Evolutionary conservation across 371 early-diverging fungal species (phyloP), one percentile per base, ranked within the genome.

Genomic region (Syncephalastrum sp.): DNA sequence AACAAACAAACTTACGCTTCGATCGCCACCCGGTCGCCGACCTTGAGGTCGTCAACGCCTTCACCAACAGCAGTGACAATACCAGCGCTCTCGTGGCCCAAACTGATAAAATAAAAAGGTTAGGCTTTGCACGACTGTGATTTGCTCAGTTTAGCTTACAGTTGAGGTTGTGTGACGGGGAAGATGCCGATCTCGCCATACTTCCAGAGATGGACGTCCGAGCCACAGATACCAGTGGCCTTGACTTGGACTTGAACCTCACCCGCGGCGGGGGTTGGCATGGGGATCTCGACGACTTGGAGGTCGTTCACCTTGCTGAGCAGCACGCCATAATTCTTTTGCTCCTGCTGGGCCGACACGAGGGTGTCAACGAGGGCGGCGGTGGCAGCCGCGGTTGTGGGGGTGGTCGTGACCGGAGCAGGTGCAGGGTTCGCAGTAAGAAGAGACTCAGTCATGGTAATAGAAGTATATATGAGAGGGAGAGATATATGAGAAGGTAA

Each of bases 71-170:
- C 62, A 41, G 70, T 67, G 13, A 80, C 70, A 23, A 75, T 48
- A 17, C 80, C 81, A 47, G 78, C 69, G 51, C 70, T 70, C 57
- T 80, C 81, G 50, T 77, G 77, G 2, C 81, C 81, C 69, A 77
- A 64, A 33, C 38, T 13, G 19, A 4, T 24, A 21, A 48, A 14
- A 4, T 5, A 17, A 17, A 13, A 0, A 5, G n/a, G 7, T 48
- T 15, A 48, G 48, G 19, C 5, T 7, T 24, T 27, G 25, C 69
- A 50, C 68, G 68, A 47, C 66, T 33, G 7, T 21, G 21, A 21
- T 21, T 21, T 21, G 10, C 10, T 5, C 12, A 2, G 2, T 33
- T 6, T 33, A 10, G 38, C 72, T 14, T 68, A 56, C 13, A 75
- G 48, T 25, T 65, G 67, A 46, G 75, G 75, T 1, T 53, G 47